A percentile compares a stretch with the other conserved stretches of the same genome.
phyloP scores from a whole-genome alignment of 1,284 basidiomycete species.

The Austropuccinia psidii region DNA sequence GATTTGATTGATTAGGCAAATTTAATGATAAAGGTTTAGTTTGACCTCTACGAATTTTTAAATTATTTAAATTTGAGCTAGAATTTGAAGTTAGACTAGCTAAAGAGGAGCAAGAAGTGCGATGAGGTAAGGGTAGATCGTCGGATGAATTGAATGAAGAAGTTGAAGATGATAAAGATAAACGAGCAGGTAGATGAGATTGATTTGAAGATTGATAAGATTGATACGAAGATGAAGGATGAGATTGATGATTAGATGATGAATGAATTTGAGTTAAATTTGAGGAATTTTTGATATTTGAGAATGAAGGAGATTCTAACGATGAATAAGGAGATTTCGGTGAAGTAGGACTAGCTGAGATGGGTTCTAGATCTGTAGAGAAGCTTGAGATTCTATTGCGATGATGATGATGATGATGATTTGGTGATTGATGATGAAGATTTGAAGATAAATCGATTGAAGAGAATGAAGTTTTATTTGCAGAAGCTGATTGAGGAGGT shows the following conservation, averaged over 20 bases:
- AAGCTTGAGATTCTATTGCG: constrained; percentile 29
- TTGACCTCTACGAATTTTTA: constrained; percentile 32
- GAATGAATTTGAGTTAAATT: not conserved
- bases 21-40: constrained; percentile 30
- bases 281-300: not conserved
- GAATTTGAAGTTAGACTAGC: constrained; percentile 42
- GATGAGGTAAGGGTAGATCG: constrained; percentile 37
- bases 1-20: not conserved
- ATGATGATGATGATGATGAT: not conserved
- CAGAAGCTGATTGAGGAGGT: not conserved
- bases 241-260: constrained; percentile 40
- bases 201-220: constrained; percentile 37
- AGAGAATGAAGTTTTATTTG: constrained; percentile 28
- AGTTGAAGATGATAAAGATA: constrained; percentile 39
- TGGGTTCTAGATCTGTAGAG: constrained; percentile 34
- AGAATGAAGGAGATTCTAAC: not conserved
- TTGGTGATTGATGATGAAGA: not conserved
- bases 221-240: constrained; percentile 38
- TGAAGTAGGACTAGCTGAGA: constrained; percentile 36
- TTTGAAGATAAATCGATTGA: constrained; percentile 4
- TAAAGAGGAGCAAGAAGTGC: constrained; percentile 39
- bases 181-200: constrained; percentile 38
- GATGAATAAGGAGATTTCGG: constrained; percentile 13
- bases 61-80: not conserved
- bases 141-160: constrained; percentile 39